phyloP scores from a whole-genome alignment of 202 grass and related monocot genomes.

The Saccharum hybrid region DNA sequence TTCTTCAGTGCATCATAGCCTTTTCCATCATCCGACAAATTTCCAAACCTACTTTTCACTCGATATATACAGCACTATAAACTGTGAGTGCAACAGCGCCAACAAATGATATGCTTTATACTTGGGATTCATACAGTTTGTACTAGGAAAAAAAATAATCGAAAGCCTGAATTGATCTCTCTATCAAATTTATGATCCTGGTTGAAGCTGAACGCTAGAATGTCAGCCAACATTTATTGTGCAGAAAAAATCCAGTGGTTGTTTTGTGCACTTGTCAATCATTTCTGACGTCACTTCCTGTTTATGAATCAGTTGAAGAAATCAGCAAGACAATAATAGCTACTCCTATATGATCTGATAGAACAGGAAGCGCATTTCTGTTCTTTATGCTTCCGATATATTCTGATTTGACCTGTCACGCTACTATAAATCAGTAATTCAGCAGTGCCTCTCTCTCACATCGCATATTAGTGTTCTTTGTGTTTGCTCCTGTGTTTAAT shows the following conservation, averaged over 20 bases:
- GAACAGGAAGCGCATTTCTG: not conserved
- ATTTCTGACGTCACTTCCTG: slow-evolving; percentile 24
- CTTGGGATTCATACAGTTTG: not conserved
- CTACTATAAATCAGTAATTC: not conserved
- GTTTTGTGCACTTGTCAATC: slow-evolving; percentile 26
- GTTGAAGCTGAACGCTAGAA: slow-evolving; percentile 33
- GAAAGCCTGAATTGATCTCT: slow-evolving; percentile 5
- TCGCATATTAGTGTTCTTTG: not conserved
- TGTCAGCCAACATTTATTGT: slow-evolving; percentile 31
- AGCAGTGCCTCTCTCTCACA: not conserved
- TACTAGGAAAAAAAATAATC: not conserved
- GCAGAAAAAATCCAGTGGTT: slow-evolving; percentile 19
- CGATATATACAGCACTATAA: not conserved
- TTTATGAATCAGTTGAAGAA: slow-evolving; percentile 30
- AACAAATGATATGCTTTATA: not conserved
- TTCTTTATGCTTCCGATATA: not conserved
- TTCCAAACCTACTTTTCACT: not conserved
- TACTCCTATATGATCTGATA: not conserved
- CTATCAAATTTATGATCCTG: slow-evolving; percentile 36
- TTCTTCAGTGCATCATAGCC: slow-evolving; percentile 10
- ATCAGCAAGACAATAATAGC: slow-evolving; percentile 15
- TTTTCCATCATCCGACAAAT: slow-evolving; percentile 6
- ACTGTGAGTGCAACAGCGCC: not conserved
- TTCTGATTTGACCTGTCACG: not conserved
- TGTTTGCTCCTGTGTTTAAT: not conserved